Evolutionary conservation across 768 basidiomycete genomes (phyloP).

Genomic region (Neoboletus magnificus): DNA sequence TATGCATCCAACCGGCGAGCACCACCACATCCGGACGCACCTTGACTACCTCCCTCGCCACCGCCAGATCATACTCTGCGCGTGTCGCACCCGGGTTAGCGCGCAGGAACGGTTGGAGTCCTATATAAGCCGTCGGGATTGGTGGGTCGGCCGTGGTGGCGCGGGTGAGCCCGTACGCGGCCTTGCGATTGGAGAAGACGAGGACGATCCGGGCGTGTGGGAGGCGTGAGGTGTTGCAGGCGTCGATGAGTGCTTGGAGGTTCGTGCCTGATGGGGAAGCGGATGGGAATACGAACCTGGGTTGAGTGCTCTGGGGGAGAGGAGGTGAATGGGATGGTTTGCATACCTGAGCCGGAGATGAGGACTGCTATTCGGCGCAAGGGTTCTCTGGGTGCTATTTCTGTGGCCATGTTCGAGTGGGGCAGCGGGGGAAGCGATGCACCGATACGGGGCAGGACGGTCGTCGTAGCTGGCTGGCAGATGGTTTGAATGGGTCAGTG

Average conservation of each 20-base stretch:
- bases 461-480: slow-evolving; percentile 4
- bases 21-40: slow-evolving; percentile 81
- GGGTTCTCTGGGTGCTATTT: background rate
- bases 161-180: slow-evolving; percentile 85
- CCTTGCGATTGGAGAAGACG: slow-evolving; percentile 90
- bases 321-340: background rate
- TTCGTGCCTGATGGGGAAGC: slow-evolving; percentile 67
- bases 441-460: slow-evolving; percentile 3
- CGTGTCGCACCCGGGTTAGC: slow-evolving; percentile 68
- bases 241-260: slow-evolving; percentile 93
- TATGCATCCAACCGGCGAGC: slow-evolving; percentile 99
- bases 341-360: slow-evolving; percentile 62
- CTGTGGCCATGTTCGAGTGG: slow-evolving; percentile 1
- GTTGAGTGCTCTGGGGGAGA: background rate
- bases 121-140: slow-evolving; percentile 80
- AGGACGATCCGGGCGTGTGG: slow-evolving; percentile 68
- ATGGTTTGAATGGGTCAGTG: too few species aligned
- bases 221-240: slow-evolving; percentile 68
- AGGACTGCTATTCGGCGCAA: slow-evolving; percentile 34
- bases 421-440: background rate
- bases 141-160: slow-evolving; percentile 67
- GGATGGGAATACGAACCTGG: background rate
- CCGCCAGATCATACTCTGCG: slow-evolving; percentile 80
- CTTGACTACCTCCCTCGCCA: slow-evolving; percentile 63
- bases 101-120: slow-evolving; percentile 81